Evolutionary conservation across 352 stramenopile genomes (phyloP).

Genomic region (Pythium grandisporangium): DNA sequence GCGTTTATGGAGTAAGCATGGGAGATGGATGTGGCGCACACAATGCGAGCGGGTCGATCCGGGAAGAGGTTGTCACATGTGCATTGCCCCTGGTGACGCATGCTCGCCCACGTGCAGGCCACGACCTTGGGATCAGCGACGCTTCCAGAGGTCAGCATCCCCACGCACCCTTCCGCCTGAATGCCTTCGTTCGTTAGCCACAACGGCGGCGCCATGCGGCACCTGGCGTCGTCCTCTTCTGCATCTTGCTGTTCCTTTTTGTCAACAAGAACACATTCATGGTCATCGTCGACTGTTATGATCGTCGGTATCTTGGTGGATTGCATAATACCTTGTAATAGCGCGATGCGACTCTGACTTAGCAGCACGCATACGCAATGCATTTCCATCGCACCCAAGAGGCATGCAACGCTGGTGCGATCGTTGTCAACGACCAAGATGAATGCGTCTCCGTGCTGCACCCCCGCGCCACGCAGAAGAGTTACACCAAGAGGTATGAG

Average conservation of each 20-base stretch:
- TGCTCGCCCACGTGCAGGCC: constrained; percentile 58
- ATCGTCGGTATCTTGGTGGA: constrained; percentile 57
- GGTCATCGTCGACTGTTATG: constrained; percentile 33
- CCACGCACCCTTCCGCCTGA: constrained; percentile 23
- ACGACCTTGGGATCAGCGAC: constrained; percentile 74
- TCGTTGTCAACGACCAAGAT: constrained; percentile 70
- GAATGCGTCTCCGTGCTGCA: constrained; percentile 34
- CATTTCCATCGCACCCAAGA: constrained; percentile 61
- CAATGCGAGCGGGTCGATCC: constrained; percentile 38
- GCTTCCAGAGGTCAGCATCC: constrained; percentile 81
- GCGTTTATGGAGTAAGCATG: constrained; percentile 85
- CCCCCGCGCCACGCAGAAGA: constrained; percentile 22
- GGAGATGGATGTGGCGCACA: constrained; percentile 73
- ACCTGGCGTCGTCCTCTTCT: too few relatives aligned
- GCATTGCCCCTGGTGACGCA: constrained; percentile 70
- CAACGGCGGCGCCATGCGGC: too few relatives aligned
- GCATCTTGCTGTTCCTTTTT: constrained; percentile 5
- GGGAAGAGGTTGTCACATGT: constrained; percentile 74
- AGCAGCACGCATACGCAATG: constrained; percentile 48
- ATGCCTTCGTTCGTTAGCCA: constrained; percentile 34
- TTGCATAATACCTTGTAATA: constrained; percentile 38
- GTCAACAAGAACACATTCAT: constrained; percentile 10
- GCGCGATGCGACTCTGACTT: constrained; percentile 23
- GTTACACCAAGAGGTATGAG: constrained; percentile 39
- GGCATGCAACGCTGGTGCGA: constrained; percentile 56